A percentile compares a stretch with the other conserved stretches of the same genome.
phyloP scores from a whole-genome alignment of 805 yeast genomes.

The Pichia nakasei region DNA sequence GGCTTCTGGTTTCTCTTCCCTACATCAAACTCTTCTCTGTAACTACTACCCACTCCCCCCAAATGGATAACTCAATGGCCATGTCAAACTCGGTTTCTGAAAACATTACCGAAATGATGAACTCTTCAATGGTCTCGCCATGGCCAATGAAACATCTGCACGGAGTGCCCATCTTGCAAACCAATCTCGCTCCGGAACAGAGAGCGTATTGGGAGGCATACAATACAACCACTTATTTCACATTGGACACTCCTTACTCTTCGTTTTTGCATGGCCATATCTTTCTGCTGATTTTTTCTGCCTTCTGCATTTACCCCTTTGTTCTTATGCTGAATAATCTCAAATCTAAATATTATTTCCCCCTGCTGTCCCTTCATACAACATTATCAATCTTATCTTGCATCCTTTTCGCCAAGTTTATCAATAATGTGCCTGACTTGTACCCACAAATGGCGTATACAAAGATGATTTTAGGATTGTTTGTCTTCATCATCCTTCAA shows the following conservation, averaged over 20 bases:
- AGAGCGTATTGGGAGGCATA: conserved; percentile 68
- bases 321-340: conserved; percentile 56
- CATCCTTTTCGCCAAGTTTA: conserved; percentile 47
- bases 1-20: too few relatives aligned
- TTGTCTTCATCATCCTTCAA: conserved; percentile 46
- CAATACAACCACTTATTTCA: conserved; percentile 69
- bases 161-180: conserved; percentile 67
- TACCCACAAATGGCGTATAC: conserved; percentile 74
- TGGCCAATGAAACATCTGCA: conserved; percentile 43
- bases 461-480: conserved; percentile 53
- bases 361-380: conserved; percentile 44
- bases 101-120: too few relatives aligned
- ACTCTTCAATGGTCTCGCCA: conserved; percentile 16
- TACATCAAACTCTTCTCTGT: too few relatives aligned
- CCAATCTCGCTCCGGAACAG: conserved; percentile 63
- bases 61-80: too few relatives aligned
- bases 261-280: conserved; percentile 50
- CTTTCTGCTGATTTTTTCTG: conserved; percentile 32
- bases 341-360: conserved; percentile 49
- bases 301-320: conserved; percentile 57
- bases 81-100: too few relatives aligned
- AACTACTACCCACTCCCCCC: too few relatives aligned
- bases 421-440: conserved; percentile 49
- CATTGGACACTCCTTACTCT: conserved; percentile 40
- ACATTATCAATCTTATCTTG: conserved; percentile 40